Conservation (phyloP, 768 basidiomycete genomes). For the Hericium coralloides region DNA sequence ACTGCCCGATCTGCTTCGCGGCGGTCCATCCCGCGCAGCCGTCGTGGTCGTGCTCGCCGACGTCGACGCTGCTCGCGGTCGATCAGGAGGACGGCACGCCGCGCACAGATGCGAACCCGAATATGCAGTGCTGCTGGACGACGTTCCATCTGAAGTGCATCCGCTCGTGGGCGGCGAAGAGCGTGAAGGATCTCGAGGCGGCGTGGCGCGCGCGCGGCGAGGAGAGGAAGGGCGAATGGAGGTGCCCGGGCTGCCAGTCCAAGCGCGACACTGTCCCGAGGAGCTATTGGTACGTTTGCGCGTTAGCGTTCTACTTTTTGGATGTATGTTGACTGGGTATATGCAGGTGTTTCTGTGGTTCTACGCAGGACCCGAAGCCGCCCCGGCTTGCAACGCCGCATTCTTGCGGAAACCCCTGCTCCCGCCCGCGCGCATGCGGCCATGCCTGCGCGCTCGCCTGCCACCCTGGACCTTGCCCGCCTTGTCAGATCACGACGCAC, state of each 20-base stretch:
- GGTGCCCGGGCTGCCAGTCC: slow-evolving; percentile 89
- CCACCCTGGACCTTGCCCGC: slow-evolving; percentile 96
- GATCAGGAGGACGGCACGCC: slow-evolving; percentile 5
- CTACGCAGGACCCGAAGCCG: slow-evolving; percentile 63
- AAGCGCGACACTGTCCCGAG: slow-evolving; percentile 59
- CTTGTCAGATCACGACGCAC: slow-evolving; percentile 74
- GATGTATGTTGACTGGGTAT: not conserved
- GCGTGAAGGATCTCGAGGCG: slow-evolving; percentile 60
- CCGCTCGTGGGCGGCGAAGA: slow-evolving; percentile 78
- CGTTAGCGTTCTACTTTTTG: not conserved
- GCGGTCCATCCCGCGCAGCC: slow-evolving; percentile 68
- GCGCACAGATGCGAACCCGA: slow-evolving; percentile 9
- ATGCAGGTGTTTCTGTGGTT: slow-evolving; percentile 76
- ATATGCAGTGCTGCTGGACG: slow-evolving; percentile 72
- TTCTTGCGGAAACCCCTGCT: slow-evolving; percentile 66
- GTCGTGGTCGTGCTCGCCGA: slow-evolving; percentile 83
- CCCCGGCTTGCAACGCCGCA: slow-evolving; percentile 65
- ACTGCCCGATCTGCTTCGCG: slow-evolving; percentile 81
- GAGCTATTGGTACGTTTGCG: slow-evolving; percentile 51
- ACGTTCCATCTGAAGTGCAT: slow-evolving; percentile 91
- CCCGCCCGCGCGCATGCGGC: slow-evolving; percentile 52
- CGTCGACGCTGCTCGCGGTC: slow-evolving; percentile 24
- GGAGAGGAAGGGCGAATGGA: slow-evolving; percentile 69
- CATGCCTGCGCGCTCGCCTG: slow-evolving; percentile 83
- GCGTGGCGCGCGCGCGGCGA: slow-evolving; percentile 71